Evolutionary conservation across 345 rosid genomes (phyloP).

Genomic region (Brassica juncea): DNA sequence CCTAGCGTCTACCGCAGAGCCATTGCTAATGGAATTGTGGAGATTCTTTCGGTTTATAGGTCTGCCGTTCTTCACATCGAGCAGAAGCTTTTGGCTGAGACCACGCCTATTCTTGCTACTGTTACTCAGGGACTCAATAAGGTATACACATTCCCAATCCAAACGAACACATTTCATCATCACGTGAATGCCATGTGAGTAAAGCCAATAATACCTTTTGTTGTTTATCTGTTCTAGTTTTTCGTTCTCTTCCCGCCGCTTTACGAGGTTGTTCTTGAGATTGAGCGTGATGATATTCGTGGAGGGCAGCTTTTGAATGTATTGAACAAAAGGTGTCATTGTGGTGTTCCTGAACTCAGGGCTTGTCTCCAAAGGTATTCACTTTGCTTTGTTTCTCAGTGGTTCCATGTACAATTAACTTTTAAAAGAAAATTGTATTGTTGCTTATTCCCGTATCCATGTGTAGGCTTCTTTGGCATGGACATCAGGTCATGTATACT

Average conservation of each 20-base stretch:
- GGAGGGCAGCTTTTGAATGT: slow-evolving; percentile 93
- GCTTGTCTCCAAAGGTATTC: slow-evolving; percentile 87
- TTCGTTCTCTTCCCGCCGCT: slow-evolving; percentile 84
- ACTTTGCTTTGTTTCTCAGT: slow-evolving; percentile 8
- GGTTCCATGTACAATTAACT: neutral
- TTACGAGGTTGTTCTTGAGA: slow-evolving; percentile 84
- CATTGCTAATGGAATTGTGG: slow-evolving; percentile 89
- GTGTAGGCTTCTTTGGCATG: slow-evolving; percentile 95
- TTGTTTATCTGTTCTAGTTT: slow-evolving; percentile 49
- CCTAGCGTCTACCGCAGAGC: slow-evolving; percentile 84
- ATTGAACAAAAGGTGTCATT: slow-evolving; percentile 81
- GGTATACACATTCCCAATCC: slow-evolving; percentile 40
- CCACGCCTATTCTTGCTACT: slow-evolving; percentile 76
- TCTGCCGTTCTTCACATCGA: slow-evolving; percentile 91
- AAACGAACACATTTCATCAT: neutral
- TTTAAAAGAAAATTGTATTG: neutral
- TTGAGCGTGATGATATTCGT: slow-evolving; percentile 83
- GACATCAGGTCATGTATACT: slow-evolving; percentile 92
- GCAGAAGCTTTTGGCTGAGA: slow-evolving; percentile 78
- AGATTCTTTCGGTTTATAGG: slow-evolving; percentile 79
- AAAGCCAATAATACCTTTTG: neutral
- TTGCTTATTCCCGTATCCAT: neutral
- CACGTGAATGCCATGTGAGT: neutral
- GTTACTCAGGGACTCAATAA: slow-evolving; percentile 90
- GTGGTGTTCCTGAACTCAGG: slow-evolving; percentile 96